phyloP scores from a whole-genome alignment of 2,329 filamentous ascomycete genomes.

The Leptographium wingfieldii region DNA sequence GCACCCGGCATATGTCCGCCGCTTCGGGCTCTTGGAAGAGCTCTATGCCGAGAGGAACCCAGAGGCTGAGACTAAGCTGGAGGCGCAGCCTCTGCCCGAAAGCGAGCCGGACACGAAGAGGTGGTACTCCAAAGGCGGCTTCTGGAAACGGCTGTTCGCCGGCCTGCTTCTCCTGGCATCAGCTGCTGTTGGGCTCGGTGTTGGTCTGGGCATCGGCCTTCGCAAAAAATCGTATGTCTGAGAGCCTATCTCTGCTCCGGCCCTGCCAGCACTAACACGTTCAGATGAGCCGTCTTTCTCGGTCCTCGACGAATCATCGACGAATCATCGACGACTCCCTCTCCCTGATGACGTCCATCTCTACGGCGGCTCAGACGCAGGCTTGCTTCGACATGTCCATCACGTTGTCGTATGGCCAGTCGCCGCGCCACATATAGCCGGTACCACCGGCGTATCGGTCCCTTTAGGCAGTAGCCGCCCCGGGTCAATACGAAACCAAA shows the following conservation, averaged over 20 bases:
- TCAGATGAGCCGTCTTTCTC: not conserved
- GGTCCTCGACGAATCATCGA: not conserved
- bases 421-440: no score
- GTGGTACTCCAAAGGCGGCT: conserved; percentile 15
- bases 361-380: no score
- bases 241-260: not conserved
- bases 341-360: no score
- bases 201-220: conserved; percentile 21
- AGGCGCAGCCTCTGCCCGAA: not conserved
- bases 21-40: not conserved
- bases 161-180: conserved; percentile 22
- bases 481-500: no score
- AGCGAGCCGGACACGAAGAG: conserved; percentile 3
- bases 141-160: conserved; percentile 21
- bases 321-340: not conserved
- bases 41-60: conserved; percentile 8
- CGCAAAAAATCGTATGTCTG: not conserved
- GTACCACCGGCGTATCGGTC: no score
- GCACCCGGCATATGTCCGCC: not conserved
- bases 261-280: not conserved
- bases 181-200: conserved; percentile 25
- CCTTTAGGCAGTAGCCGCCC: no score
- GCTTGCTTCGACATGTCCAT: no score
- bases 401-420: no score
- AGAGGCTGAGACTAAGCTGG: conserved; percentile 5